phyloP scores from a whole-genome alignment of 441 rosid genomes.

The Arabidopsis hybrid region DNA sequence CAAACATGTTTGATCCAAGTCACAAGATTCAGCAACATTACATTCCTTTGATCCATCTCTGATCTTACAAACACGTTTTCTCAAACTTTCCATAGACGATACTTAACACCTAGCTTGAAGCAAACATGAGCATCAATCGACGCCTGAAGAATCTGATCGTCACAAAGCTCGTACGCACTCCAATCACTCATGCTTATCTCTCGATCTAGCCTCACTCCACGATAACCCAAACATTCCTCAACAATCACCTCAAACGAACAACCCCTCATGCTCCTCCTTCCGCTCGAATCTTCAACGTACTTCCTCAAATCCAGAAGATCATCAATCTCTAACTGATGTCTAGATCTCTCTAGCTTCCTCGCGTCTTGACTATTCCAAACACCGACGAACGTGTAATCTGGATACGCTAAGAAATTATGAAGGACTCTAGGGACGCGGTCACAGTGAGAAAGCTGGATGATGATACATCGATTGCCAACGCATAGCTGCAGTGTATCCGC shows the following conservation, averaged over 20 bases:
- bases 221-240: constrained; percentile 1
- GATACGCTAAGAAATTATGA: background rate
- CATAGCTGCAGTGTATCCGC: constrained; percentile 1
- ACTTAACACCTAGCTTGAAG: constrained; percentile 2
- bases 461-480: background rate
- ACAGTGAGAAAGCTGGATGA: constrained; percentile 6
- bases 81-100: constrained; percentile 6
- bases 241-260: constrained; percentile 16
- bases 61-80: background rate
- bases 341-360: background rate
- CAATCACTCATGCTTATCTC: constrained; percentile 6
- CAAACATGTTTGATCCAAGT: no score
- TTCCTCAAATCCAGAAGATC: constrained; percentile 7
- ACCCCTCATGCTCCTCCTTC: background rate
- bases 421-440: background rate
- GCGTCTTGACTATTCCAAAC: constrained; percentile 15
- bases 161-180: background rate
- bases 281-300: background rate
- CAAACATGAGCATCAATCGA: constrained; percentile 10
- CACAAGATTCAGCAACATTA: no score
- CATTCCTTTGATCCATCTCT: no score
- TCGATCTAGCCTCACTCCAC: background rate
- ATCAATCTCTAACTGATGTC: background rate
- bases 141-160: constrained; percentile 9
- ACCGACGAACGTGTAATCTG: background rate